Evolutionary conservation across 2,329 filamentous ascomycete genomes (phyloP).

Genomic region (Tolypocladium inflatum): DNA sequence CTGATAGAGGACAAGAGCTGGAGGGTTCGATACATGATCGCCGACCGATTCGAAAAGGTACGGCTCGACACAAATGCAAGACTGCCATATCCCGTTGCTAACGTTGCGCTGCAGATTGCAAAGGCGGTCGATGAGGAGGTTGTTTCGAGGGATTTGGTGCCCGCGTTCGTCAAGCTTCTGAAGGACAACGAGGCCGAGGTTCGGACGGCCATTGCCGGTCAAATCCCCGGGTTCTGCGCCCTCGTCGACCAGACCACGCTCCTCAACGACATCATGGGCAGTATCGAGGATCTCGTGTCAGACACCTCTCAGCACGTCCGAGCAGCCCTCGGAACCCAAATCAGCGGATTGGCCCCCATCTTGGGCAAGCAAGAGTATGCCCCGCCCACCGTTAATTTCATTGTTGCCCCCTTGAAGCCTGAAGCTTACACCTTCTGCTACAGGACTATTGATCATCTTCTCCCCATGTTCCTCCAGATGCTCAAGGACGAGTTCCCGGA

Average conservation of each 20-base stretch:
- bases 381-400: not conserved
- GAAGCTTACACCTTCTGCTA: not conserved
- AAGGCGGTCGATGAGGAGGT: slow-evolving; percentile 98
- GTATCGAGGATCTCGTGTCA: slow-evolving; percentile 90
- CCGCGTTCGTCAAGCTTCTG: slow-evolving; percentile 91
- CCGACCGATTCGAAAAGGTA: slow-evolving; percentile 96
- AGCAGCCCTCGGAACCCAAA: slow-evolving; percentile 89
- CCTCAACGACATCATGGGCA: slow-evolving; percentile 92
- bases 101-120: slow-evolving; percentile 57
- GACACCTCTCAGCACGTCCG: slow-evolving; percentile 96
- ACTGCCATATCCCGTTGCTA: not conserved
- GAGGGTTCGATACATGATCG: slow-evolving; percentile 98
- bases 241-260: slow-evolving; percentile 81
- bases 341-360: slow-evolving; percentile 92
- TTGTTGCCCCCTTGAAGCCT: not conserved
- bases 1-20: slow-evolving; percentile 99
- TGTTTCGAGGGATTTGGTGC: slow-evolving; percentile 84
- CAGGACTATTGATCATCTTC: slow-evolving; percentile 88
- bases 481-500: slow-evolving; percentile 99
- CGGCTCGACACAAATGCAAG: slow-evolving; percentile 1
- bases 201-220: slow-evolving; percentile 89
- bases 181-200: slow-evolving; percentile 98
- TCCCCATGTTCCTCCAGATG: slow-evolving; percentile 99
- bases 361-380: slow-evolving; percentile 93
- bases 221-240: slow-evolving; percentile 94